phyloP scores from a whole-genome alignment of 2,329 filamentous ascomycete species.

The Aspergillus sp. region DNA sequence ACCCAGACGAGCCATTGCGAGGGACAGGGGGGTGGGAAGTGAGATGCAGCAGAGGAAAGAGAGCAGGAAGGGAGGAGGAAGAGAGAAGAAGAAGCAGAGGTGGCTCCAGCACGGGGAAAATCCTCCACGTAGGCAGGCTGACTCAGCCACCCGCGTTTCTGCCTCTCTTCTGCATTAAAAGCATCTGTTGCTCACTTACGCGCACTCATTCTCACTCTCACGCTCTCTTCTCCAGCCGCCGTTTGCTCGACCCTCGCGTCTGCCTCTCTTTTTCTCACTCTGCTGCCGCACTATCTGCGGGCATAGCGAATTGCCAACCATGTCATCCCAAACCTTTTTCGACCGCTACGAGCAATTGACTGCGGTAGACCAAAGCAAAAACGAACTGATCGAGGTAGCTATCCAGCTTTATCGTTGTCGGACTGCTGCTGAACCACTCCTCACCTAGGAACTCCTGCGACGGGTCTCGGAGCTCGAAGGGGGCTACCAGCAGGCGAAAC shows the following conservation, averaged over 20 bases:
- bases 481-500: conserved; percentile 34
- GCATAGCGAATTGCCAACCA: conserved; percentile 12
- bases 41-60: conserved; percentile 3
- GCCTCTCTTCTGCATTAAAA: not conserved
- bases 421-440: not conserved
- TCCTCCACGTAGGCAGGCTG: conserved; percentile 19
- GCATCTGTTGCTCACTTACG: no score
- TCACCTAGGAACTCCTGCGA: conserved; percentile 36
- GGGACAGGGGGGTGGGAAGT: conserved; percentile 5
- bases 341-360: conserved; percentile 38
- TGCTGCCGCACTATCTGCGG: conserved; percentile 2
- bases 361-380: conserved; percentile 37
- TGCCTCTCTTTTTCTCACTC: conserved; percentile 3
- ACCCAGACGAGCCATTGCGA: conserved; percentile 63
- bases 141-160: not conserved
- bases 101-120: conserved; percentile 5
- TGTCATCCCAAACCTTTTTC: conserved; percentile 26
- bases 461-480: conserved; percentile 36
- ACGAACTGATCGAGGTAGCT: conserved; percentile 40
- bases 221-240: no score
- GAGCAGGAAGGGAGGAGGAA: conserved; percentile 3
- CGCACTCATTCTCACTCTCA: no score
- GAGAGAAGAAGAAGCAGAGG: conserved; percentile 4
- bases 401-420: conserved; percentile 2
- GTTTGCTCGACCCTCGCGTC: conserved; percentile 2